Evolutionary conservation across 495 filamentous ascomycete species (phyloP), one percentile per base, ranked within the genome.

Genomic region (Talaromyces stipitatus): DNA sequence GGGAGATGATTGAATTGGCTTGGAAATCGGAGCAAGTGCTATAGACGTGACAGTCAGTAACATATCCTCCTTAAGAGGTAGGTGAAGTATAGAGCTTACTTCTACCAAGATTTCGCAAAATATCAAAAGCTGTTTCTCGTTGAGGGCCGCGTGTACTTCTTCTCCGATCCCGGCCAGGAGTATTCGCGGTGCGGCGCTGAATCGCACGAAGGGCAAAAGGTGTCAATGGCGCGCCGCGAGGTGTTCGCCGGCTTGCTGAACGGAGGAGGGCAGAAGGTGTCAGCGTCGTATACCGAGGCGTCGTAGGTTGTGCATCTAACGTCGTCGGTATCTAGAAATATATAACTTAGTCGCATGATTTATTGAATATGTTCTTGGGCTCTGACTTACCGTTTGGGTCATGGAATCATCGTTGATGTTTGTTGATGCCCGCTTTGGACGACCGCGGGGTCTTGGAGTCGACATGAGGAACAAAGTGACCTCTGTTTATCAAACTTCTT

Each of bases 71-170:
- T 11, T 26, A 36, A 9, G 26, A 14, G 20, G 28, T 14, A n/a
- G 8, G 11, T 9, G 7, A 43, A 11, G 14, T 9, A 24, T 14
- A 23, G 12, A 16, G 26, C 20, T 14, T 28, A 69, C 81, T 74
- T 70, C 75, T 81, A 53, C 86, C 85, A 9, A 94, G 73, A 54
- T 83, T 81, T 26, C 83, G 78, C 27, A 92, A 65, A 20, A 84
- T 73, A 64, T 91, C 85, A 54, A 88, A 83, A 5, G 88, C 88
- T 5, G 89, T 90, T 67, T 91, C 88, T 45, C 88, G 80, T 63
- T 86, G 83, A 58, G 85, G 73, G 9, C 54, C 54, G 38, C 83
- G 78, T 20, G 82, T 74, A 60, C 86, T 91, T 55, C 79, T 78
- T 52, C 89, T 75, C 3, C 87, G 79, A 52, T 81, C 77, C n/a